These are phyloP conservation scores for Porcisia deanei DNA, from an alignment of 208 protist species.

Conservation along the genomic window DNA sequence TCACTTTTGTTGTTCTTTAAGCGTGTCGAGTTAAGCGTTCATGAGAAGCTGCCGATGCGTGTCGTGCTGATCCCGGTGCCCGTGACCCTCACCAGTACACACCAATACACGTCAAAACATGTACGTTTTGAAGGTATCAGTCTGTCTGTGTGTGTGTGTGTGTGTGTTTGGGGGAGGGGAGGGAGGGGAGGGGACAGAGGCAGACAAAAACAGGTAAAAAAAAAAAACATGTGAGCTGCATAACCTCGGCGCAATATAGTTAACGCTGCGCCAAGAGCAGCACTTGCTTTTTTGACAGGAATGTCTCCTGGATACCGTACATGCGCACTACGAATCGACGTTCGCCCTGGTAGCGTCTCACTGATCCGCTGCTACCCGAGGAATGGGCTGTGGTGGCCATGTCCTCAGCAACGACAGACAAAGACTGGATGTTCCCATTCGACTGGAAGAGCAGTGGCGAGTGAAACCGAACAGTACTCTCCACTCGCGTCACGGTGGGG, in stretches of 20 bases:
- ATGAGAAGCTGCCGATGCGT: not conserved
- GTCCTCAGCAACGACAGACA: slow-evolving; percentile 38
- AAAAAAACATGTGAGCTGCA: not conserved
- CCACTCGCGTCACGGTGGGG: slow-evolving; percentile 3
- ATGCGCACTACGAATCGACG: slow-evolving; percentile 49
- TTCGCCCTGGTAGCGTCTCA: slow-evolving; percentile 33
- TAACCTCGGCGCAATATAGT: not conserved
- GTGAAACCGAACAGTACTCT: slow-evolving; percentile 16
- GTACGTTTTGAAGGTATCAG: not conserved
- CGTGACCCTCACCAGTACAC: not conserved
- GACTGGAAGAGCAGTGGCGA: slow-evolving; percentile 41
- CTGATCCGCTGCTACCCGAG: slow-evolving; percentile 31
- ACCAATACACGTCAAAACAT: not conserved
- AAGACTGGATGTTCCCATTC: slow-evolving; percentile 24
- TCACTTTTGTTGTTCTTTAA: not conserved
- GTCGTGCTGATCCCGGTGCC: not conserved
- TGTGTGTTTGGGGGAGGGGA: too few species aligned
- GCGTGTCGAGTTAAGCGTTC: not conserved
- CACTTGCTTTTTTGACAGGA: slow-evolving; percentile 55
- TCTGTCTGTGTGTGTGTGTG: not conserved
- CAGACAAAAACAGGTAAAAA: not conserved
- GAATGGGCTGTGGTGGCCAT: slow-evolving; percentile 27
- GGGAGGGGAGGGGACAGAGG: not conserved
- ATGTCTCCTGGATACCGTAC: slow-evolving; percentile 54
- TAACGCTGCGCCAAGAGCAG: slow-evolving; percentile 31